Conservation (phyloP, 1,284 basidiomycete species). For the Coriolopsis trogii region DNA sequence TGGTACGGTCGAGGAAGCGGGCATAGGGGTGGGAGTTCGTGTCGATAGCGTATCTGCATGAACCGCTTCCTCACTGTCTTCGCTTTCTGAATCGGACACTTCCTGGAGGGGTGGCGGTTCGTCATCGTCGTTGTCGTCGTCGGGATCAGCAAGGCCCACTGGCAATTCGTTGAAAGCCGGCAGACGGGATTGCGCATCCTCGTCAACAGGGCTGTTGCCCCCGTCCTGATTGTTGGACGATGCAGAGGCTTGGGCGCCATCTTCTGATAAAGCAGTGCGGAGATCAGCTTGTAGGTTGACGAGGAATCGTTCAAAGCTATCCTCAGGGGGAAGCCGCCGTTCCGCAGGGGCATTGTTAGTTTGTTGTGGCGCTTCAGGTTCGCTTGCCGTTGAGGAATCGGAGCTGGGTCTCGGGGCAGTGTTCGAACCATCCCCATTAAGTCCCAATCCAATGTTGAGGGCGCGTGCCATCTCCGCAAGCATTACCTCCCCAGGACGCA, state of each 20-base stretch:
- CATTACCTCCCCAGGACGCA: slow-evolving; percentile 52
- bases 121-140: slow-evolving; percentile 24
- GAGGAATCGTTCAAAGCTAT: slow-evolving; percentile 77
- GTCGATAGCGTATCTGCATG: slow-evolving; percentile 9
- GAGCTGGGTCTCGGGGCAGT: not conserved
- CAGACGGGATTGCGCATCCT: not conserved
- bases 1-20: slow-evolving; percentile 13
- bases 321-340: slow-evolving; percentile 53
- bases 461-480: slow-evolving; percentile 77
- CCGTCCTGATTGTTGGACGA: slow-evolving; percentile 2
- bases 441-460: slow-evolving; percentile 69
- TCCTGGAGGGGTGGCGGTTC: slow-evolving; percentile 34
- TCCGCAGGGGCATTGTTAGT: slow-evolving; percentile 10
- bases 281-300: slow-evolving; percentile 73
- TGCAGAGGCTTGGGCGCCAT: slow-evolving; percentile 10
- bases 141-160: not conserved
- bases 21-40: slow-evolving; percentile 26
- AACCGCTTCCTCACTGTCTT: slow-evolving; percentile 7
- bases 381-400: not conserved
- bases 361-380: not conserved
- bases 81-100: slow-evolving; percentile 24
- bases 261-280: slow-evolving; percentile 52
- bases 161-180: slow-evolving; percentile 2
- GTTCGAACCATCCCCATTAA: slow-evolving; percentile 30
- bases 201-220: not conserved